Conservation (phyloP, 805 yeast genomes). For the Teunomyces atbi region DNA sequence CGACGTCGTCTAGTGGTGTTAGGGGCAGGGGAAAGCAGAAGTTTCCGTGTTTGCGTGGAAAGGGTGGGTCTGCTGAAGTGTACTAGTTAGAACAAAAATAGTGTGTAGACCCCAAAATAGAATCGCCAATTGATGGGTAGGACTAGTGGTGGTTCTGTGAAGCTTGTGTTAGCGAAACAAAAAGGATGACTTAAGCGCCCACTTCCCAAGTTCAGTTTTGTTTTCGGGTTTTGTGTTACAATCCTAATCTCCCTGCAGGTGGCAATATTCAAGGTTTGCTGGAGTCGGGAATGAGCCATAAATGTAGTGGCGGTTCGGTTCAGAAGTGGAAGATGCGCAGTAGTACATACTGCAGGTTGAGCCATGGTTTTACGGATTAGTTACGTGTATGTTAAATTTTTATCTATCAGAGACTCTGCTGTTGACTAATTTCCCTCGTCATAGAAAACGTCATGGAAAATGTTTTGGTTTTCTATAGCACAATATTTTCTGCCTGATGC, state of each 20-base stretch:
- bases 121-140: constrained; percentile 1
- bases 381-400: no score
- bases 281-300: not conserved
- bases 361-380: no score
- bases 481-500: no score
- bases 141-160: not conserved
- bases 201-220: not conserved
- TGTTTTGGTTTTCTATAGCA: no score
- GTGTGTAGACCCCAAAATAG: not conserved
- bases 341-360: no score
- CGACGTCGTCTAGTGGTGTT: not conserved
- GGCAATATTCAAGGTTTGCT: not conserved
- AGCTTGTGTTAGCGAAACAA: not conserved
- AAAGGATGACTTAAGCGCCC: constrained; percentile 5
- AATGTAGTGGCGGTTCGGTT: no score
- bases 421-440: no score
- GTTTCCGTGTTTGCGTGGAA: not conserved
- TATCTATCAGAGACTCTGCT: no score
- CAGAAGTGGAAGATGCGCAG: no score
- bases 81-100: no score
- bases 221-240: constrained; percentile 1
- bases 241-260: constrained; percentile 3
- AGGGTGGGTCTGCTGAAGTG: not conserved
- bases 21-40: not conserved
- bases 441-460: no score